Evolutionary conservation across 768 basidiomycete species (phyloP).

Genomic region (Calvatia gigantea): DNA sequence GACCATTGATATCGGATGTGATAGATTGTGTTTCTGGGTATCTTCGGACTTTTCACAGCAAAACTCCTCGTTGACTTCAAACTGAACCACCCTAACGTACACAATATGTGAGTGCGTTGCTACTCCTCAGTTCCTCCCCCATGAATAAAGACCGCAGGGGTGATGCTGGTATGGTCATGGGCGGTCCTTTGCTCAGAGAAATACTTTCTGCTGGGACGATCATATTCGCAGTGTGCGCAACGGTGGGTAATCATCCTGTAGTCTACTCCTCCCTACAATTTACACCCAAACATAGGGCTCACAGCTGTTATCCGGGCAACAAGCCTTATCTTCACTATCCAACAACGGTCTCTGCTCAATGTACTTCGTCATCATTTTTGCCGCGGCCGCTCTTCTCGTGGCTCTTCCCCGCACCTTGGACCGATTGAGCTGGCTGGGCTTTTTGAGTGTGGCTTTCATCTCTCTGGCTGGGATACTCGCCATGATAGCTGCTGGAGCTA

Average conservation of each 20-base stretch:
- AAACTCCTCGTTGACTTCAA: constrained; percentile 56
- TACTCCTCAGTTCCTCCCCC: background rate
- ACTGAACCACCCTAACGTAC: constrained; percentile 49
- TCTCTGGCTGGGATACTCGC: constrained; percentile 41
- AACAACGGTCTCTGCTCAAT: constrained; percentile 46
- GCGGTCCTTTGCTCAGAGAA: constrained; percentile 45
- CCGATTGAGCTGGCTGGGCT: constrained; percentile 42
- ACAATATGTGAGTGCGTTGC: constrained; percentile 37
- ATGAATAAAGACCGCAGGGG: constrained; percentile 27
- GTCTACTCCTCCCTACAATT: background rate
- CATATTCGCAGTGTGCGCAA: constrained; percentile 47
- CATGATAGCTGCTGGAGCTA: constrained; percentile 48
- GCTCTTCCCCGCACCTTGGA: constrained; percentile 46
- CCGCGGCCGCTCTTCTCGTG: constrained; percentile 36
- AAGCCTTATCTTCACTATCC: constrained; percentile 45
- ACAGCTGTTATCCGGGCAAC: constrained; percentile 48
- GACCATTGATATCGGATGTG: background rate
- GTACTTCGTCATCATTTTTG: constrained; percentile 42
- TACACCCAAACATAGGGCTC: constrained; percentile 33
- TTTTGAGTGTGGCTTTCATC: constrained; percentile 40
- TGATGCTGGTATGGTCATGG: constrained; percentile 47
- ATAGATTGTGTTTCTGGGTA: constrained; percentile 46
- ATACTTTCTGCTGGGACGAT: constrained; percentile 42
- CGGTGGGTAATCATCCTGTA: constrained; percentile 24
- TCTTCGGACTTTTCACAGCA: constrained; percentile 48